Conservation (phyloP, 306 rosid species). For the Luffa aegyptiaca region DNA sequence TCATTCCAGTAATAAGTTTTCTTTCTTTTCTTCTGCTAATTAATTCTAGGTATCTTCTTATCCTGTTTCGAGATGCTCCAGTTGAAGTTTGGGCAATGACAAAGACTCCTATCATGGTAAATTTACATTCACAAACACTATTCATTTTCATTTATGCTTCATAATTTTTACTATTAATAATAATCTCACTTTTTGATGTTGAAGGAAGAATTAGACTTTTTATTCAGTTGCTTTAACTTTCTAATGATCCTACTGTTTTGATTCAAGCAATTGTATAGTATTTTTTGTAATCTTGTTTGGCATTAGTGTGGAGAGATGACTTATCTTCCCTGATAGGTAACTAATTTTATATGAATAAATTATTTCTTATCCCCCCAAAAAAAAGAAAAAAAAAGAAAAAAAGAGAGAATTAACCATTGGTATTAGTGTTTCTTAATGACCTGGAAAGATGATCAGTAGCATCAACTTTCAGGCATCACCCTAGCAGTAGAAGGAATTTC, state of each 20-base stretch:
- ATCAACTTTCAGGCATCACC: not conserved
- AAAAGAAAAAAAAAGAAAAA: not conserved
- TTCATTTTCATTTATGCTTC: slow-evolving; percentile 16
- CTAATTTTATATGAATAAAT: not conserved
- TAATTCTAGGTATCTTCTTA: slow-evolving; percentile 80
- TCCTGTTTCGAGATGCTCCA: slow-evolving; percentile 97
- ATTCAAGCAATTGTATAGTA: not conserved
- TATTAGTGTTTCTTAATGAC: not conserved
- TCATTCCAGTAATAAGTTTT: not conserved
- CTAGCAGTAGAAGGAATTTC: not conserved
- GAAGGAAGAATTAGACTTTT: not conserved
- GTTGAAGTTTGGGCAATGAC: slow-evolving; percentile 99
- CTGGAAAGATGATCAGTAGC: not conserved
- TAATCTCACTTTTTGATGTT: not conserved
- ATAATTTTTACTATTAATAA: not conserved
- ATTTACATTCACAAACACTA: slow-evolving; percentile 1
- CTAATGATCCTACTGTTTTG: not conserved
- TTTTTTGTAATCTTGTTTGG: not conserved
- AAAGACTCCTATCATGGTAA: slow-evolving; percentile 90
- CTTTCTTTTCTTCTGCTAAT: not conserved
- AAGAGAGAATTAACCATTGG: not conserved
- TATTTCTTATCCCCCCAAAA: not conserved
- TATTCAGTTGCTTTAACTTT: not conserved
- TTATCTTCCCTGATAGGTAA: not conserved
- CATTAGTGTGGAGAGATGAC: not conserved